Conservation (phyloP, 768 basidiomycete species). For the Hydnomerulius pinastri region DNA sequence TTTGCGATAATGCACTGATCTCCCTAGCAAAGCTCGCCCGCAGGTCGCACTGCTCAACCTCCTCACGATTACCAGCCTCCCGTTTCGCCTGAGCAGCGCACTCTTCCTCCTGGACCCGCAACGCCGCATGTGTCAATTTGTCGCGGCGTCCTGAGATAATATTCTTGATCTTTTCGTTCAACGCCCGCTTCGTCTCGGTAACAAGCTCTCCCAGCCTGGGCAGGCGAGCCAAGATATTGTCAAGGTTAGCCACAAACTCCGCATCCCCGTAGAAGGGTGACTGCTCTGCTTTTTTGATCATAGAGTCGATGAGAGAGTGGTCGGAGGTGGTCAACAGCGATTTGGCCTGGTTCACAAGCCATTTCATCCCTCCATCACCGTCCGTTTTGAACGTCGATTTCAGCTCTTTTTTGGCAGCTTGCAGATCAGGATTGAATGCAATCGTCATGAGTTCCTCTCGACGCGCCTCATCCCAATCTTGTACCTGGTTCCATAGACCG, state of each 20-base stretch:
- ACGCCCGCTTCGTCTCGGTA: not conserved
- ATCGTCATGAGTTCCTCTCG: not conserved
- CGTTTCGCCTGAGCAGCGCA: not conserved
- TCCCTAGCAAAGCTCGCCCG: not conserved
- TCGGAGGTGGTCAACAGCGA: not conserved
- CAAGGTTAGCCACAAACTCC: slow-evolving; percentile 1
- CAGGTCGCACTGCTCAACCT: not conserved
- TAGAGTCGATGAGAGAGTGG: not conserved
- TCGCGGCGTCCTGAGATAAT: not conserved
- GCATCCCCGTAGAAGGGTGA: not conserved
- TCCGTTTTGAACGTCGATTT: not conserved
- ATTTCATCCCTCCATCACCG: not conserved
- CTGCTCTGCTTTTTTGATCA: not conserved
- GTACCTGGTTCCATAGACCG: not conserved
- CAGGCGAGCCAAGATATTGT: not conserved
- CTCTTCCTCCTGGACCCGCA: not conserved
- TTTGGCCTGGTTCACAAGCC: not conserved
- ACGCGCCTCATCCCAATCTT: not conserved
- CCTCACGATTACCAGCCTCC: not conserved
- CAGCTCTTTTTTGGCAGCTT: not conserved
- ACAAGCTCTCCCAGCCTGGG: not conserved
- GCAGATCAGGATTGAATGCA: not conserved
- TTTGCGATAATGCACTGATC: not conserved
- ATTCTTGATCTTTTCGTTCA: not conserved
- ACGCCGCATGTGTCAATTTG: not conserved